A percentile compares a stretch with the other conserved stretches of the same genome.
phyloP scores from a whole-genome alignment of 495 filamentous ascomycete genomes.

The Xylaria intraflava region DNA sequence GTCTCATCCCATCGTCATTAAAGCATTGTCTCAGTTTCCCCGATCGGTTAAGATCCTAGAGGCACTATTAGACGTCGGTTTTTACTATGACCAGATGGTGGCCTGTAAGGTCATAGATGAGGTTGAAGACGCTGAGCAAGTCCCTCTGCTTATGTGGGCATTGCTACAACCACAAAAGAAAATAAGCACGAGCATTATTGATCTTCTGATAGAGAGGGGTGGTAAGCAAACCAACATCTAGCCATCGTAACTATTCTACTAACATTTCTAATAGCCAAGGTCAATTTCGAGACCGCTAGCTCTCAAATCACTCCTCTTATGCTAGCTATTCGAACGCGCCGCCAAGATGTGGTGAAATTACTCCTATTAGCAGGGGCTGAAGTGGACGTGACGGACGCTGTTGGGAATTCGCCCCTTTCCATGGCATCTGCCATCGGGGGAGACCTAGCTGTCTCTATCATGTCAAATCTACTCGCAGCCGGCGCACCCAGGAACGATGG shows the following conservation, averaged over 20 bases:
- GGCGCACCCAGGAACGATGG: constrained; percentile 43
- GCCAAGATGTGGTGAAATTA: constrained; percentile 37
- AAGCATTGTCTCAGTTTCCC: constrained; percentile 37
- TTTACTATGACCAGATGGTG: constrained; percentile 40
- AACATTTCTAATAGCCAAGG: constrained; percentile 29
- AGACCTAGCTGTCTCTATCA: constrained; percentile 38
- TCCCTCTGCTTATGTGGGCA: constrained; percentile 41
- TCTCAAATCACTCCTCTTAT: constrained; percentile 44
- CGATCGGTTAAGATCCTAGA: constrained; percentile 36
- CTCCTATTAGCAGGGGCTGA: constrained; percentile 41
- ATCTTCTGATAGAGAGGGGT: constrained; percentile 34
- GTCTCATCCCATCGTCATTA: constrained; percentile 34
- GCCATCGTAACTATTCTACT: constrained; percentile 1
- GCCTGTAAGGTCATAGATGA: constrained; percentile 28
- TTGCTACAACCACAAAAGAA: constrained; percentile 44
- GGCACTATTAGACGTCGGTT: constrained; percentile 39
- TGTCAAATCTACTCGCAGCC: constrained; percentile 39
- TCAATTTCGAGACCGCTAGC: constrained; percentile 37
- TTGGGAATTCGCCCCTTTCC: constrained; percentile 40
- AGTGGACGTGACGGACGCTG: constrained; percentile 36
- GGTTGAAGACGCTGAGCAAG: constrained; percentile 35
- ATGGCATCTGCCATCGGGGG: constrained; percentile 43
- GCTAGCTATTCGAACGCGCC: constrained; percentile 37
- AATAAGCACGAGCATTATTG: constrained; percentile 38
- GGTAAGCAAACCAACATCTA: constrained; percentile 18